Evolutionary conservation across 176 grass and related monocot species (phyloP), one percentile per base, ranked within the genome.

Genomic region (Chrysopogon serrulatus): DNA sequence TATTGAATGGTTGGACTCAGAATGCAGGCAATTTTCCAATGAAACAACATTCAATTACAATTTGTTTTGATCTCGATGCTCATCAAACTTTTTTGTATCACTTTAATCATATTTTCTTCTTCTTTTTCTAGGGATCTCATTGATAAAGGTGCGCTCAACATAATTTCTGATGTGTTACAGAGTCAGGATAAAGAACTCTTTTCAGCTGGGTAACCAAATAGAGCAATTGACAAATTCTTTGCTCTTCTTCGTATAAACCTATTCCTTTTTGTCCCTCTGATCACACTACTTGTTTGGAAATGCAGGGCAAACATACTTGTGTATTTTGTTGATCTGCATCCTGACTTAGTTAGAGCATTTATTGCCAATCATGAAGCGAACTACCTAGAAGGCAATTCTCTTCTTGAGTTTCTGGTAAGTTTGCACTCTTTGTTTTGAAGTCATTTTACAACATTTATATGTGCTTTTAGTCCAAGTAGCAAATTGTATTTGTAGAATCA

Each of bases 391-490:
- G 85, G 85, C 71, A 90, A 71, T 79, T 89, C 93, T 76, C 90
- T 98, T 90, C 96, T 98, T 87, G 91, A 85, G 30, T 78, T 93
- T 83, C 71, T 98, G 87, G 96, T 93, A 90, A 85, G 86, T 78
- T 49, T 59, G 63, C 72, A 78, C 78, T 19, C 44, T 23, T 80
- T 68, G 61, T 81, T 82, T 70, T 68, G 59, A 63, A 37, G 19
- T 68, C 28, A 63, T 11, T 26, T 26, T 74, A n/a, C 7, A 53
- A 0, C 10, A 84, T 84, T 79, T 43, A 60, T 37, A 42, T 35
- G 60, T 73, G 42, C 23, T 74, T 82, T 87, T 74, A 82, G 68
- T 84, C 68, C 68, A 80, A 39, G 17, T 5, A 45, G 23, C 1
- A 8, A 73, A 57, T 65, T 79, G 10, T 35, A 35, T 43, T 34